Conservation (phyloP, 1,139 yeast species). For the Sugiyamaella novakii region DNA sequence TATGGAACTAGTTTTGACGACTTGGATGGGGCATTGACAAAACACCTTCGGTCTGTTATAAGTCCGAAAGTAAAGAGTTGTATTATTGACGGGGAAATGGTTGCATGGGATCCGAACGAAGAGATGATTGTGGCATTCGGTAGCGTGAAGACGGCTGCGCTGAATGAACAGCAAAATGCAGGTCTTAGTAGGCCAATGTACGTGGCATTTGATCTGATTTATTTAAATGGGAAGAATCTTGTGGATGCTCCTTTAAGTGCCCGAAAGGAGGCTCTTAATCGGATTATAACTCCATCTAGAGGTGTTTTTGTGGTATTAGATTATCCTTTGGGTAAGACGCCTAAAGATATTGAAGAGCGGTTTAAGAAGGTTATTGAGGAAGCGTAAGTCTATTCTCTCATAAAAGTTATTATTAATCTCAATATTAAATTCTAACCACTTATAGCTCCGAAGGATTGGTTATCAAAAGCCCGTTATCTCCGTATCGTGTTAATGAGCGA, state of each 20-base stretch:
- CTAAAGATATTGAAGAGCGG: constrained; percentile 57
- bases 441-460: constrained; percentile 74
- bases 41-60: constrained; percentile 52
- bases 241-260: constrained; percentile 56
- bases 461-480: constrained; percentile 63
- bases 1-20: constrained; percentile 66
- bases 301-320: constrained; percentile 61
- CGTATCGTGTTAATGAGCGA: constrained; percentile 63
- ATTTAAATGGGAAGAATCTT: constrained; percentile 64
- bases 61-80: constrained; percentile 48
- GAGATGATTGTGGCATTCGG: constrained; percentile 75
- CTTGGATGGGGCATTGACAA: constrained; percentile 60
- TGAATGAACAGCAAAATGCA: constrained; percentile 40
- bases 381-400: constrained; percentile 29
- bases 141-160: constrained; percentile 69
- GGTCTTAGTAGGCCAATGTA: constrained; percentile 31
- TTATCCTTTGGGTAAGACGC: constrained; percentile 48
- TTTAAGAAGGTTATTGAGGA: constrained; percentile 60
- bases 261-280: constrained; percentile 56
- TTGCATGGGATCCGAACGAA: constrained; percentile 72
- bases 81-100: constrained; percentile 91
- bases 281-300: constrained; percentile 50
- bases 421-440: constrained; percentile 4
- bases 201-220: constrained; percentile 71
- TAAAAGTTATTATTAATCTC: too few relatives aligned